Evolutionary conservation across 2,329 filamentous ascomycete genomes (phyloP).

Genomic region (Aurifilum marmelostoma): DNA sequence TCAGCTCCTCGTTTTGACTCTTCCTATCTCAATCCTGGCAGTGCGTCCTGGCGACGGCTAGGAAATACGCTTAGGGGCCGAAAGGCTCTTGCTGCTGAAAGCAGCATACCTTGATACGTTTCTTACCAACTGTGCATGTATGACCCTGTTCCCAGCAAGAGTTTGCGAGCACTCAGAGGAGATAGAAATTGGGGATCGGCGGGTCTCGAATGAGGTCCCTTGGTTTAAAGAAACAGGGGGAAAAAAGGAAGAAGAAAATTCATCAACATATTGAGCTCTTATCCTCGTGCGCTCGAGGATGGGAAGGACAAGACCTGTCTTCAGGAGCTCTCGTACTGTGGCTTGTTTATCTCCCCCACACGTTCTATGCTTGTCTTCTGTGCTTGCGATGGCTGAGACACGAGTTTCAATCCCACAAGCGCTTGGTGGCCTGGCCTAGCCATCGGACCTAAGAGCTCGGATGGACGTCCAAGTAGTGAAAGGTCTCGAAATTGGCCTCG

Average conservation of each 20-base stretch:
- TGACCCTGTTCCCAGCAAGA: not conserved
- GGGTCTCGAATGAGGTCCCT: not conserved
- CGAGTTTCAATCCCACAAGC: not conserved
- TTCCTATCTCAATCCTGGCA: constrained; percentile 7
- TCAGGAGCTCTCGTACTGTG: not conserved
- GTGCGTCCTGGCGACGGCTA: not conserved
- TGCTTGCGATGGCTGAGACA: not conserved
- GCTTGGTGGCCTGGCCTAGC: not conserved
- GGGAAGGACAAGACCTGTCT: not conserved
- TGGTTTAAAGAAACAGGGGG: not conserved
- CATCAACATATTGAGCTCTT: not conserved
- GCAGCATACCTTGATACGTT: not conserved
- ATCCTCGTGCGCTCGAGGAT: not conserved
- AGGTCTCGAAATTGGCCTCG: not conserved
- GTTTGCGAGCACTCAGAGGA: not conserved
- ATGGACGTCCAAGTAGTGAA: not conserved
- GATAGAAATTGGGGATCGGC: not conserved
- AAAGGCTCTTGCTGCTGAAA: not conserved
- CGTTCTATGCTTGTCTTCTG: too few relatives aligned
- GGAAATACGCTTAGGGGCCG: not conserved
- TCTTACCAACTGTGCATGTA: not conserved
- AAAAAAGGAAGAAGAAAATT: too few relatives aligned
- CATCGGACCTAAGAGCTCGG: not conserved
- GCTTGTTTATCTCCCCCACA: not conserved
- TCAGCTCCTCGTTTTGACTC: not conserved